Percentiles rank a stretch among this genome's conserved stretches.
Conservation (phyloP, 345 rosid species). For the Firmiana major region DNA sequence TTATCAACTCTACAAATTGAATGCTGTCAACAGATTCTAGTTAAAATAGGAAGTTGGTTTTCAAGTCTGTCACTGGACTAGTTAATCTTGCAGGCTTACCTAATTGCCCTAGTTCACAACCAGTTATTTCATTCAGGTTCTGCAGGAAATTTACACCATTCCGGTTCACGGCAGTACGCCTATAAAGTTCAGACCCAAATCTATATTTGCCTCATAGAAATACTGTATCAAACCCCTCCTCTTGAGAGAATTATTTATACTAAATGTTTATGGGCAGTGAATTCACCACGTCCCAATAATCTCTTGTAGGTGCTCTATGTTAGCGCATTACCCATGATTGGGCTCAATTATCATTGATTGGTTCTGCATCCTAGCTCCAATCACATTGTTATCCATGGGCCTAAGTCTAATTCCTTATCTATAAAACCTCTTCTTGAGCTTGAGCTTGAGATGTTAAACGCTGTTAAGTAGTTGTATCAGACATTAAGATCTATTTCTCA, state of each 20-base stretch:
- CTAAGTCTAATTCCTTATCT: constrained; percentile 1
- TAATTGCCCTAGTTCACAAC: neutral
- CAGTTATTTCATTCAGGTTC: neutral
- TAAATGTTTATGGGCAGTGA: neutral
- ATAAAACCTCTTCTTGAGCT: neutral
- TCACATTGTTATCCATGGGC: neutral
- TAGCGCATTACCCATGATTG: neutral
- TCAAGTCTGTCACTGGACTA: neutral
- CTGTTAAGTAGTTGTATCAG: neutral
- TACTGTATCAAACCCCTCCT: neutral
- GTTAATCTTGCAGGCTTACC: neutral
- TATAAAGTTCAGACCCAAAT: neutral
- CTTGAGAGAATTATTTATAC: neutral
- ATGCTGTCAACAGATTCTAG: neutral
- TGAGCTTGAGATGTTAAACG: neutral
- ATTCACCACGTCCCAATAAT: neutral
- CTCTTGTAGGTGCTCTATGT: neutral
- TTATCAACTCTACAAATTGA: neutral
- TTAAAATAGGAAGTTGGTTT: neutral
- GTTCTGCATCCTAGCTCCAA: neutral
- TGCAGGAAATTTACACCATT: neutral
- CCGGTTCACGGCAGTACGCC: neutral
- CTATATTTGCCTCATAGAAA: neutral
- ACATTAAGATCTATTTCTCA: neutral
- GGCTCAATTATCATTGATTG: neutral